Evolutionary conservation across 2,329 filamentous ascomycete species (phyloP).

Genomic region (Botrytis deweyae): DNA sequence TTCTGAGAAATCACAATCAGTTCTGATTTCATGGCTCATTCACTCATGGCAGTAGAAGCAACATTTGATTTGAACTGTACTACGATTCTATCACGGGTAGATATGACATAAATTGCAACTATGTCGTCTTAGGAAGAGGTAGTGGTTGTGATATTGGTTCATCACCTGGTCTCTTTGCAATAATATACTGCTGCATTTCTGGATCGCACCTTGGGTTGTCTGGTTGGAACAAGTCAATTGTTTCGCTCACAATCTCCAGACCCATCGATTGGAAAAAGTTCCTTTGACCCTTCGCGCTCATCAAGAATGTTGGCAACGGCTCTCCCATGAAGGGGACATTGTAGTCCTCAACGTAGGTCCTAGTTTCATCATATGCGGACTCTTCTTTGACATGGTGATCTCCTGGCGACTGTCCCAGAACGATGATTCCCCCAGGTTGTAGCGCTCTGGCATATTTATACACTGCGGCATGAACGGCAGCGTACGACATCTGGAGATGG

Average conservation of each 20-base stretch:
- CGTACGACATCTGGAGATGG: conserved; percentile 35
- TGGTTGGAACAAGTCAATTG: conserved; percentile 31
- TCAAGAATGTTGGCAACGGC: conserved; percentile 30
- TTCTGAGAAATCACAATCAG: background rate
- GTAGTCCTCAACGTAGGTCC: conserved; percentile 33
- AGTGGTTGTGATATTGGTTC: conserved; percentile 7
- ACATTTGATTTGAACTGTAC: background rate
- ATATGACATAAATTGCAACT: background rate
- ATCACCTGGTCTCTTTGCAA: conserved; percentile 20
- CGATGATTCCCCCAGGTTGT: conserved; percentile 34
- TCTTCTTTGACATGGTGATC: conserved; percentile 36
- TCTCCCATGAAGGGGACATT: conserved; percentile 33
- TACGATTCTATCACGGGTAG: background rate
- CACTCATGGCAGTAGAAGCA: background rate
- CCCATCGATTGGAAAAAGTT: conserved; percentile 31
- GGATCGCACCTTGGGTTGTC: conserved; percentile 26
- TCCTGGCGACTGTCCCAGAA: conserved; percentile 35
- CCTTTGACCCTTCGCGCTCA: conserved; percentile 30
- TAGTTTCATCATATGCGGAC: conserved; percentile 38
- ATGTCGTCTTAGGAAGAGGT: conserved; percentile 19
- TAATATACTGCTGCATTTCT: conserved; percentile 24
- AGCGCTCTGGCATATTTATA: conserved; percentile 33
- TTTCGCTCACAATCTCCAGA: conserved; percentile 31
- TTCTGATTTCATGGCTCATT: background rate
- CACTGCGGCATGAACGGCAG: conserved; percentile 33